Evolutionary conservation across 441 rosid species (phyloP).

Genomic region (Capsella rubella): DNA sequence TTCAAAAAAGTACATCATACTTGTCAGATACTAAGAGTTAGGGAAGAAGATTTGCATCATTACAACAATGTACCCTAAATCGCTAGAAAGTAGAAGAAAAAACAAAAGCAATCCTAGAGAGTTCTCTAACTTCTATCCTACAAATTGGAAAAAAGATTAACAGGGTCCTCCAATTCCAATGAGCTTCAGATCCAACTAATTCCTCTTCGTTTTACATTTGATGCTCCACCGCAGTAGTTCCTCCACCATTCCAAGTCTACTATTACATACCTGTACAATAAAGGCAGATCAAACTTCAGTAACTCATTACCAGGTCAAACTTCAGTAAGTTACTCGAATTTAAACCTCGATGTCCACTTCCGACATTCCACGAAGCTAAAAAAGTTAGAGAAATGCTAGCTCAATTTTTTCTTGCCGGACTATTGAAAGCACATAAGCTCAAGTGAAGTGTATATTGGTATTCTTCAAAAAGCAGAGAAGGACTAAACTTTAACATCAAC

Average conservation of each 20-base stretch:
- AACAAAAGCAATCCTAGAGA: constrained; percentile 8
- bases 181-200: constrained; percentile 21
- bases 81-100: constrained; percentile 5
- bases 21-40: constrained; percentile 36
- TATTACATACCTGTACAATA: constrained; percentile 32
- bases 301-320: background rate
- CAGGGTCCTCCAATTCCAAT: constrained; percentile 26
- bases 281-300: constrained; percentile 15
- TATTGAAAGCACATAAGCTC: background rate
- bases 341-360: background rate
- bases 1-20: constrained; percentile 30
- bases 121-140: constrained; percentile 32
- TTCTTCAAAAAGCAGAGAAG: background rate
- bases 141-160: constrained; percentile 17
- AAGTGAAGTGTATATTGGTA: background rate
- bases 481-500: too few relatives aligned
- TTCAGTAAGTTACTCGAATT: too few relatives aligned
- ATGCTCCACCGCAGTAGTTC: constrained; percentile 18
- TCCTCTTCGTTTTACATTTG: constrained; percentile 14
- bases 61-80: constrained; percentile 30
- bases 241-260: constrained; percentile 33
- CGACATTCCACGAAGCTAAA: background rate
- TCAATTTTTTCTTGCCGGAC: background rate
- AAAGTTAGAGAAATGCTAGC: background rate
- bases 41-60: constrained; percentile 1